Base-by-base conservation (phyloP, 495 filamentous ascomycete species). In the Bryoglossum gracile region DNA sequence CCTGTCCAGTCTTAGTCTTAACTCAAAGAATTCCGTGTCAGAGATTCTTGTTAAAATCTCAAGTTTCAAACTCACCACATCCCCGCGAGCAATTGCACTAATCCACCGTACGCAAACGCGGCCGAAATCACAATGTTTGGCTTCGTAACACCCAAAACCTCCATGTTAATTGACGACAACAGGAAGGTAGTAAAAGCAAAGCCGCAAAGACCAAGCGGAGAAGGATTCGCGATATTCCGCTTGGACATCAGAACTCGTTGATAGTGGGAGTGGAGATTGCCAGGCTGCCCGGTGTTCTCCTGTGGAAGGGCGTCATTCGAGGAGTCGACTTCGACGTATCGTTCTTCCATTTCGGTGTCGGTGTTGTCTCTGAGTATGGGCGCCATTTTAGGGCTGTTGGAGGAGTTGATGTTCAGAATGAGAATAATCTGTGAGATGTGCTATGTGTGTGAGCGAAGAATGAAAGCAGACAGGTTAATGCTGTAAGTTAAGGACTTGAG, bases 131-230 rank as follows among this genome's bases (percentile, higher is more conserved):
- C 82, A 34, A 90, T 73, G 64, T 81, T 87, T 49, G 83, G 83
- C 10, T 51, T 55, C 4, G 51, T 60, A 46, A 88, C 67, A 49
- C 69, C 69, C 11, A 78, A 77, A 2, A 87, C 73, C 25, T 75
- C 68, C 62, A 88, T 69, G 75, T 96, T 96, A 72, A 96, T 77
- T 47, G 77, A 66, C 36, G 86, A 88, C 45, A 97, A 77, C 21
- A 95, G 83, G 66, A 96, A 96, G 34, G 91, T 96, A 43, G 90
- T 96, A 62, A 96, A 72, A 50, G 90, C 92, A 77, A 96, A 96
- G 74, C 84, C 92, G 44, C 69, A 77, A 38, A 91, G 78, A 55
- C 86, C 86, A 37, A 95, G 76, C 24, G 90, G 89, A 33, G 86
- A 89, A 13, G 87, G 86, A 68, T 90, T 90, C 70, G 75, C 87